Evolutionary conservation across 305 asterid species (phyloP).

Genomic region (Fraxinus dipetala): DNA sequence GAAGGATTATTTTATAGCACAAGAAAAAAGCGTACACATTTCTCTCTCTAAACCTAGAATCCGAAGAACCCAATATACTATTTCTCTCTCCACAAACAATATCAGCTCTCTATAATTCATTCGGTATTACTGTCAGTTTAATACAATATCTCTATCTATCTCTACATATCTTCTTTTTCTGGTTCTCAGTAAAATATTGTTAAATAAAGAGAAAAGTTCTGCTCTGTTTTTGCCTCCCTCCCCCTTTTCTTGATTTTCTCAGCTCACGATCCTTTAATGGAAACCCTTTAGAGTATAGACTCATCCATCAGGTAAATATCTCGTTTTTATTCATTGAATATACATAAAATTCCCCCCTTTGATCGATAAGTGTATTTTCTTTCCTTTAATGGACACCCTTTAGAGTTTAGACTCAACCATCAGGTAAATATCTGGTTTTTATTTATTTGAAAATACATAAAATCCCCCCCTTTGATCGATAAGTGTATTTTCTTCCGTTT

Average conservation of each 20-base stretch:
- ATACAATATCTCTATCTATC: background rate
- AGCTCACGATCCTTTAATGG: conserved; percentile 47
- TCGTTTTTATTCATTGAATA: background rate
- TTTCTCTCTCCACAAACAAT: conserved; percentile 36
- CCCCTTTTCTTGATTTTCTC: conserved; percentile 24
- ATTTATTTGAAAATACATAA: background rate
- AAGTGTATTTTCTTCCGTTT: conserved; percentile 10
- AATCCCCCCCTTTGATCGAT: conserved; percentile 30
- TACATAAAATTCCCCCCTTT: conserved; percentile 6
- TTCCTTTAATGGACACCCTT: conserved; percentile 27
- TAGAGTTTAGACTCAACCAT: conserved; percentile 39
- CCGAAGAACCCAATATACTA: conserved; percentile 37
- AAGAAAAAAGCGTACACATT: background rate
- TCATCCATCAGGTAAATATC: conserved; percentile 39
- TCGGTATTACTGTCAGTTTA: background rate
- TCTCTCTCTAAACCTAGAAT: conserved; percentile 33
- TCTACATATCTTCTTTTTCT: conserved; percentile 33
- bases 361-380: conserved; percentile 32
- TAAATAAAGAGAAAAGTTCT: conserved; percentile 19
- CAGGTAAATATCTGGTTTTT: conserved; percentile 35
- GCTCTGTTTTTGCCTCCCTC: conserved; percentile 31
- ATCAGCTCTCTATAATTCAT: conserved; percentile 1
- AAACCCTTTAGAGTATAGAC: conserved; percentile 44
- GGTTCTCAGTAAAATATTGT: conserved; percentile 37
- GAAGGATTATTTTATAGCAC: background rate